These are phyloP conservation scores for Pleurotus platypus DNA, from an alignment of 768 basidiomycete genomes.

Conservation along the genomic window DNA sequence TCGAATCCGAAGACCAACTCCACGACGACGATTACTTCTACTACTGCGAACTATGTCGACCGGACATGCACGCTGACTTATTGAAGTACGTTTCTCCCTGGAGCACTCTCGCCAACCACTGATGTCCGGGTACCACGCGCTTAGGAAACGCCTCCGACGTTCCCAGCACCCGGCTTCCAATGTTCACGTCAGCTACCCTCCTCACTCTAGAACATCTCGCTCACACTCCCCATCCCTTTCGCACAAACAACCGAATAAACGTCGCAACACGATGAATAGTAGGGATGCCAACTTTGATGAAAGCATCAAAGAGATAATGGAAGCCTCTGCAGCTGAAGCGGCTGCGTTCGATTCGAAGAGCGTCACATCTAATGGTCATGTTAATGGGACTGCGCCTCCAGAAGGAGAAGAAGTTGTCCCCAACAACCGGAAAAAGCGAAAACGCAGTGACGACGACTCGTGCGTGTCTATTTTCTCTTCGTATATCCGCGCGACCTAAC, in stretches of 20 bases:
- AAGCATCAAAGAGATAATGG: conserved; percentile 73
- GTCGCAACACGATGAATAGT: conserved; percentile 97
- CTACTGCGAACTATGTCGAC: conserved; percentile 91
- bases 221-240: conserved; percentile 66
- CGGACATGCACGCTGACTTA: conserved; percentile 79
- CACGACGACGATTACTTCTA: conserved; percentile 87
- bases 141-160: conserved; percentile 62
- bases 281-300: conserved; percentile 93
- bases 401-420: conserved; percentile 39
- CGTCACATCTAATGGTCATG: conserved; percentile 29
- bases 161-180: conserved; percentile 42
- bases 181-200: conserved; percentile 50
- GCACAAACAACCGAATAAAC: conserved; percentile 70
- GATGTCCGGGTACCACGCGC: conserved; percentile 14
- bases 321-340: conserved; percentile 71
- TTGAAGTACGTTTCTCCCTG: conserved; percentile 57
- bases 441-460: conserved; percentile 71
- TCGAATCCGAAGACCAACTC: conserved; percentile 70
- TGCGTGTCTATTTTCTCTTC: conserved; percentile 31
- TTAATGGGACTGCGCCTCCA: conserved; percentile 31
- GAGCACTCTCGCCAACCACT: conserved; percentile 12
- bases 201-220: conserved; percentile 62
- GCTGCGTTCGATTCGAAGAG: conserved; percentile 41
- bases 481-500: background rate
- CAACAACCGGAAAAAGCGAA: conserved; percentile 63